Base-by-base conservation (phyloP, 73 alveolate genomes). In the Paramecium biaurelia region DNA sequence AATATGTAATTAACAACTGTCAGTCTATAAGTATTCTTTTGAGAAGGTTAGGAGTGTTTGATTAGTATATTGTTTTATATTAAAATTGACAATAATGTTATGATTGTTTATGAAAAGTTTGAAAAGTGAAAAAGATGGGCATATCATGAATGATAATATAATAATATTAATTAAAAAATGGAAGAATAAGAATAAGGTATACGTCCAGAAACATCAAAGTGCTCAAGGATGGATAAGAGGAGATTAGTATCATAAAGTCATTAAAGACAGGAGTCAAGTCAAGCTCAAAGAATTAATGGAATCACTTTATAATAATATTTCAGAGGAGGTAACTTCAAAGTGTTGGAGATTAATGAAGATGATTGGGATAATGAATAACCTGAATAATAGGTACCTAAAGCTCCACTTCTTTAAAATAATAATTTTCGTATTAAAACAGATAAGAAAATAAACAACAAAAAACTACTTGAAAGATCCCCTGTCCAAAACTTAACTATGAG, bases 131-230 rank as follows among this genome's bases (percentile, higher is more conserved):
- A 6, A 53, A 21, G 68, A 53, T 53, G 68, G 18, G 30, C 30
- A 53, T 53, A 53, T 53, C 68, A 53, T 53, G 68, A 53, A 53
- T 53, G 68, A 53, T 53, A 53, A 53, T 53, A 53, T 53, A 53
- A 53, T 53, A 53, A 53, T 53, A 53, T 53, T 53, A 53, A 53
- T 53, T 53, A 53, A 53, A 70, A 41, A 37, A 74, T 74, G 87
- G 59, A 37, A 74, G 57, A 74, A 37, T 24, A 37, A 74, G 57
- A 74, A 37, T 24, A 74, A 37, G 87, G 32, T 11, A 8, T n/a
- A 21, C 87, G 87, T 41, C 87, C 87, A 37, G 87, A 74, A 15
- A 74, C 87, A 21, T 74, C 87, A 1, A 74, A 74, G 45, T 74
- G 87, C 28, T 74, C 87, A 7, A 74, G 87, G 28, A 34, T 74